A percentile compares a stretch with the other conserved stretches of the same genome.
These are phyloP conservation scores for Diversispora epigaea DNA, from an alignment of 192 early-diverging fungal genomes.

Conservation along the genomic window DNA sequence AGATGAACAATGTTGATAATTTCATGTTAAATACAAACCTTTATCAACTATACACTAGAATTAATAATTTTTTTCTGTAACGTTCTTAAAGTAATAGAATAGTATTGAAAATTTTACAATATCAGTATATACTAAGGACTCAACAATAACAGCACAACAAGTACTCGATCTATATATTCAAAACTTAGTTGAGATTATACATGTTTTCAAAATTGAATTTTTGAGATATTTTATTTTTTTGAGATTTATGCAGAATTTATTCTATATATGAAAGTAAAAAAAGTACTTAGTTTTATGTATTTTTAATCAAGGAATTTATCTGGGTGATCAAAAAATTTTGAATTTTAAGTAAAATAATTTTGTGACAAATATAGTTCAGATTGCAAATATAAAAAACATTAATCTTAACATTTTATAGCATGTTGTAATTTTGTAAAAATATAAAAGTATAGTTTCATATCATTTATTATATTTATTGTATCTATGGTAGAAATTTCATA, in stretches of 20 bases:
- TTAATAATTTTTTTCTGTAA: conserved; percentile 26
- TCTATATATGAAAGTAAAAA: too few relatives aligned
- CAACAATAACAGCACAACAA: conserved; percentile 15
- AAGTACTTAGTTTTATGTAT: too few relatives aligned
- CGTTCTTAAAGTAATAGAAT: conserved; percentile 1
- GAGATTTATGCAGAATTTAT: too few relatives aligned
- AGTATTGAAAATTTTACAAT: not conserved
- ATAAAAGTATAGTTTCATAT: conserved; percentile 1
- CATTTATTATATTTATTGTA: not conserved
- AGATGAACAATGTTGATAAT: conserved; percentile 3
- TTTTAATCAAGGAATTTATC: too few relatives aligned
- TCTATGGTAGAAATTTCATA: not conserved
- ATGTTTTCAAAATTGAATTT: too few relatives aligned
- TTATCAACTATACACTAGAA: conserved; percentile 4
- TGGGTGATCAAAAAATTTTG: too few relatives aligned
- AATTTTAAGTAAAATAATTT: too few relatives aligned
- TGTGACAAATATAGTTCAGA: too few relatives aligned
- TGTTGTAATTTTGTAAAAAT: not conserved
- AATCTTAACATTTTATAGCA: not conserved
- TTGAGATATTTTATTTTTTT: too few relatives aligned
- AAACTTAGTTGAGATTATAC: conserved; percentile 13
- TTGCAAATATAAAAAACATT: conserved; percentile 12
- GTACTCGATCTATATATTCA: conserved; percentile 2
- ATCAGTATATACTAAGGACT: not conserved
- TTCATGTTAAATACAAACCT: not conserved